Base-by-base conservation (phyloP, 805 yeast genomes). In the Lachancea kluyveri region DNA sequence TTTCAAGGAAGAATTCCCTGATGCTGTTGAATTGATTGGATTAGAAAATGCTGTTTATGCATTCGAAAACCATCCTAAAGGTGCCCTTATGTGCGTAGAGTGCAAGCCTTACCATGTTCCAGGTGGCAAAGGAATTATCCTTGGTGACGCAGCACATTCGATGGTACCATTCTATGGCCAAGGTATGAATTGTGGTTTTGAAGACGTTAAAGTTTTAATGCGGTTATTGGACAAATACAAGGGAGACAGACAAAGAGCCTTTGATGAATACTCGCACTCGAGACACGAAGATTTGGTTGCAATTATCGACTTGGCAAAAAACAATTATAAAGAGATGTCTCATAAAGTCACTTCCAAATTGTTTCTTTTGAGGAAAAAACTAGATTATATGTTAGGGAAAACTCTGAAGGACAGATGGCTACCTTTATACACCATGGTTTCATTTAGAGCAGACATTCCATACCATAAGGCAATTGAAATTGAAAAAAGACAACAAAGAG, bases 141-240 rank as follows among this genome's bases (percentile, higher is more conserved):
- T 88, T 17, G 96, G 96, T 5, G 96, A 88, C 55, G 95, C 96
- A 1, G 94, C 96, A 0, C 96, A 88, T 59, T 76, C 92, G 17
- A 88, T 87, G 95, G 96, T 88, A 5, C 96, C 96, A n/a, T 88
- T 88, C 56, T 88, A 87, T 52, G 96, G 96, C 7, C 96, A 88
- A 56, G 96, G 96, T 4, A 81, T 88, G 90, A 88, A 88, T 56
- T 84, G 95, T 52, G 96, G 96, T 1, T 81, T 88, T 54, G 96
- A 88, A 57, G 96, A 90, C 46, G 88, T 88, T 14, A 64, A 77
- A 36, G 74, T 78, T 1, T 60, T 88, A 31, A 61, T 81, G 60
- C 67, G 71, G 26, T 50, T 78, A 16, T 26, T 70, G 28, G 69
- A 68, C 19, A 43, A 54, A 33, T 22, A 48, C 28, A 37, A 57